Percentiles rank a stretch among this genome's conserved stretches.
These are phyloP conservation scores for Ophiostoma populinum DNA, from an alignment of 2,329 filamentous ascomycete species.

Conservation along the genomic window DNA sequence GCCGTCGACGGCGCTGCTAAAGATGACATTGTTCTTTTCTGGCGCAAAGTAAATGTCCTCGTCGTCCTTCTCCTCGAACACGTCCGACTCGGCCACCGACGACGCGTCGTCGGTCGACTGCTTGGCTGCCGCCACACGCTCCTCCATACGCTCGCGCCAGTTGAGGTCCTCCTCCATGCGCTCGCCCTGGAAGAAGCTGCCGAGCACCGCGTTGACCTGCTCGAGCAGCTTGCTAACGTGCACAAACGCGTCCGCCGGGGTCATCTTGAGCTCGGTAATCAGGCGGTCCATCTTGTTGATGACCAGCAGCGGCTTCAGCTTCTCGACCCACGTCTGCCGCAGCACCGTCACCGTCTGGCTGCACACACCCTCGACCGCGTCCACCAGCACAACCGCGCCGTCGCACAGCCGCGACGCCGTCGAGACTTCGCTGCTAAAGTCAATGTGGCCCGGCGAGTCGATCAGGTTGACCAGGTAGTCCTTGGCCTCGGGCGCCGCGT, in stretches of 20 bases:
- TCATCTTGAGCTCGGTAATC: slow-evolving; percentile 89
- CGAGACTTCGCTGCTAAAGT: slow-evolving; percentile 96
- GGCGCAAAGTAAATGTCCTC: slow-evolving; percentile 97
- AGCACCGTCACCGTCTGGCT: slow-evolving; percentile 96
- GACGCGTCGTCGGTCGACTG: slow-evolving; percentile 23
- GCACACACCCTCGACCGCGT: slow-evolving; percentile 94
- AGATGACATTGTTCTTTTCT: slow-evolving; percentile 97
- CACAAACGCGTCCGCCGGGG: slow-evolving; percentile 69
- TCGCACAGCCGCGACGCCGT: slow-evolving; percentile 90
- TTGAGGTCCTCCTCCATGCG: slow-evolving; percentile 96
- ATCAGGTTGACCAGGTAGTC: slow-evolving; percentile 96
- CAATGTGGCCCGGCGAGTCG: slow-evolving; percentile 94
- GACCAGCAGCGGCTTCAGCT: slow-evolving; percentile 81
- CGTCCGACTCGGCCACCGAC: slow-evolving; percentile 41
- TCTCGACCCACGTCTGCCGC: slow-evolving; percentile 87
- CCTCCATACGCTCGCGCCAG: slow-evolving; percentile 87
- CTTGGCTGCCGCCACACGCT: slow-evolving; percentile 51
- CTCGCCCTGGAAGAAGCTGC: slow-evolving; percentile 94
- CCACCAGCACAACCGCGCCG: slow-evolving; percentile 83
- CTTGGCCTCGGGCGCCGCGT: slow-evolving; percentile 52
- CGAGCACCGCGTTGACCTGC: slow-evolving; percentile 92
- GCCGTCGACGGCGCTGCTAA: slow-evolving; percentile 93
- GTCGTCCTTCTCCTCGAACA: slow-evolving; percentile 83
- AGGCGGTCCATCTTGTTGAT: slow-evolving; percentile 98
- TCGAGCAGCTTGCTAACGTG: slow-evolving; percentile 82